A percentile compares a stretch with the other conserved stretches of the same genome.
phyloP scores from a whole-genome alignment of 2,329 filamentous ascomycete species.

The Juglanconis juglandina region DNA sequence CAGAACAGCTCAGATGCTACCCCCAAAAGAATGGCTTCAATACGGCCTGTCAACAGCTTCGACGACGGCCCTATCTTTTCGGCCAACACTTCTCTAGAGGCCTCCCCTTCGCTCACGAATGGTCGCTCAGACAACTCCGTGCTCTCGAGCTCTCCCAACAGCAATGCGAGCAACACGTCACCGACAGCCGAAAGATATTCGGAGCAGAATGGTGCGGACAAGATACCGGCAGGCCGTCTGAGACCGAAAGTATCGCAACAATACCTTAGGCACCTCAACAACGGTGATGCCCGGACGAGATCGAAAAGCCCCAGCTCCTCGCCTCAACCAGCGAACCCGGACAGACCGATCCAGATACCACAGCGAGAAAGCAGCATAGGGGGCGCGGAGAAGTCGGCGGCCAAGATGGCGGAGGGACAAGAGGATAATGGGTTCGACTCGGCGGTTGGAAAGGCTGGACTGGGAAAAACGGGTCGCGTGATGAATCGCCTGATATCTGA shows the following conservation, averaged over 20 bases:
- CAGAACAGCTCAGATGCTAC: constrained; percentile 19
- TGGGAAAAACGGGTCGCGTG: constrained; percentile 72
- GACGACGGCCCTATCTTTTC: constrained; percentile 39
- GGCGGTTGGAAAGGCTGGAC: constrained; percentile 64
- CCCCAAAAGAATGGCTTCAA: constrained; percentile 38
- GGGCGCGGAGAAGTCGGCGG: constrained; percentile 8
- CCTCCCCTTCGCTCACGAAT: constrained; percentile 30
- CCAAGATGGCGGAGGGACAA: constrained; percentile 16
- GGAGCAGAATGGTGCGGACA: constrained; percentile 28
- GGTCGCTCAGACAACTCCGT: constrained; percentile 39
- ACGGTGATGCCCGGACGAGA: constrained; percentile 17
- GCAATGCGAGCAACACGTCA: constrained; percentile 48
- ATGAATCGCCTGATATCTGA: constrained; percentile 80
- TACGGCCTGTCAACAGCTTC: constrained; percentile 55
- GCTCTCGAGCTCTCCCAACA: constrained; percentile 56
- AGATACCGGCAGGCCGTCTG: constrained; percentile 33
- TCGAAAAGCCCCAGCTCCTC: constrained; percentile 12
- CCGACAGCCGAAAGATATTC: constrained; percentile 34
- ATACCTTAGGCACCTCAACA: constrained; percentile 12
- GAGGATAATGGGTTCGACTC: constrained; percentile 49
- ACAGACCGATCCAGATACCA: constrained; percentile 25
- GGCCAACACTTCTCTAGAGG: constrained; percentile 38
- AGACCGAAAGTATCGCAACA: constrained; percentile 28
- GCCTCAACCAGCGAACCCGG: not conserved
- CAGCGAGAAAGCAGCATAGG: constrained; percentile 23